Evolutionary conservation across 1,139 yeast genomes (phyloP).

Genomic region (Debaryomyces singareniensis): DNA sequence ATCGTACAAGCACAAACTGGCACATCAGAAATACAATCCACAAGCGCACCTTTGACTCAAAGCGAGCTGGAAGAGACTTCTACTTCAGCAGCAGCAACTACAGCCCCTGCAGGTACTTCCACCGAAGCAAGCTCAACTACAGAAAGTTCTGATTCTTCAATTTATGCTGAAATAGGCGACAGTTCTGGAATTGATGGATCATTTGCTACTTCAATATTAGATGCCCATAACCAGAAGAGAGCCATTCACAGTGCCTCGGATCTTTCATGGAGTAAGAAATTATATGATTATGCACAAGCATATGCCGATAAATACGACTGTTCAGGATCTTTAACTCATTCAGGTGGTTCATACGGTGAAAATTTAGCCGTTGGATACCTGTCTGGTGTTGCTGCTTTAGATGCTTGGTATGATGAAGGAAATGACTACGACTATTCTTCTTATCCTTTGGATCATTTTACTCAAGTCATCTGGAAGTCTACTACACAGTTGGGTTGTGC

Average conservation of each 20-base stretch:
- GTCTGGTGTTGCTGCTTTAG: conserved; percentile 49
- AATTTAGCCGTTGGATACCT: conserved; percentile 75
- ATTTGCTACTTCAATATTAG: conserved; percentile 35
- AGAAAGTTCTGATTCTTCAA: conserved; percentile 5
- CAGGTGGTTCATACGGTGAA: conserved; percentile 81
- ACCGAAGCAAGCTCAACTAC: conserved; percentile 5
- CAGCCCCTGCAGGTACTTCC: conserved; percentile 4
- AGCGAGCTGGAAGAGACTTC: background rate
- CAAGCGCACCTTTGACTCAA: conserved; percentile 1
- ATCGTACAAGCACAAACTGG: conserved; percentile 2
- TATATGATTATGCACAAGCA: conserved; percentile 62
- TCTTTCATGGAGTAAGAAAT: conserved; percentile 57
- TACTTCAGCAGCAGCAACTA: background rate
- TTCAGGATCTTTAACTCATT: conserved; percentile 61
- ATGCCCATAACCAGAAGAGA: conserved; percentile 64
- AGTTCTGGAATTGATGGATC: conserved; percentile 16
- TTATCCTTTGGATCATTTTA: conserved; percentile 60
- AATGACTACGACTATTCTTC: conserved; percentile 45
- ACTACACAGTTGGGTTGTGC: conserved; percentile 75
- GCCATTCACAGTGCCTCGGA: conserved; percentile 55
- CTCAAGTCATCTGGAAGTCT: conserved; percentile 78
- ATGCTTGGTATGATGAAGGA: conserved; percentile 83
- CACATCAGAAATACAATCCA: background rate
- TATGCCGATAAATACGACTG: conserved; percentile 70
- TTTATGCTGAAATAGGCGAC: conserved; percentile 11